Conservation (phyloP, 495 filamentous ascomycete genomes). For the Ascobolus immersus region DNA sequence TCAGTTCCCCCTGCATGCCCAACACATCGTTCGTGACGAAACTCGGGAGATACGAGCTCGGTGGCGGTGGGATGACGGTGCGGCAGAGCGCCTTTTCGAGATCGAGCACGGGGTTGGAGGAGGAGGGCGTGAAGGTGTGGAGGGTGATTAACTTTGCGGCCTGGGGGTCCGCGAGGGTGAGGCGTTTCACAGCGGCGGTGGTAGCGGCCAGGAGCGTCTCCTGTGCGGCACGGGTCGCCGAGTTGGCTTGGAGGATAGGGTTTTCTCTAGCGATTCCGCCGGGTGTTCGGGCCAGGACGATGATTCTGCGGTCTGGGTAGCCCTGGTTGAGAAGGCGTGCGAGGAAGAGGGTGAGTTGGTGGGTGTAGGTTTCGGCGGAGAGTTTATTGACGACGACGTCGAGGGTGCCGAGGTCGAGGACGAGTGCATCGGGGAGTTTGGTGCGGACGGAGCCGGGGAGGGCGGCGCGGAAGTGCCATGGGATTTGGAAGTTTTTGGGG, state of each 20-base stretch:
- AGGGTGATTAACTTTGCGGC: slow-evolving; percentile 46
- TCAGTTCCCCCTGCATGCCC: slow-evolving; percentile 30
- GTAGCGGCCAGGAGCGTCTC: slow-evolving; percentile 7
- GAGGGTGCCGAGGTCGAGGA: slow-evolving; percentile 8
- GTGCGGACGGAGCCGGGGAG: slow-evolving; percentile 1
- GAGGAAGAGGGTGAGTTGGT: slow-evolving; percentile 7
- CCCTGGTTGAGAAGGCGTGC: slow-evolving; percentile 8
- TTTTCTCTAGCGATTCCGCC: background rate
- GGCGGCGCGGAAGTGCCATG: slow-evolving; percentile 7
- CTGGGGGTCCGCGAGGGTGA: slow-evolving; percentile 63
- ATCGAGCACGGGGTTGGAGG: background rate
- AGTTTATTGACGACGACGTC: slow-evolving; percentile 5
- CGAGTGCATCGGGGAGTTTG: background rate
- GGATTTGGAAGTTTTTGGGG: slow-evolving; percentile 2
- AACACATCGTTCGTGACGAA: slow-evolving; percentile 1
- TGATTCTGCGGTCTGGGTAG: slow-evolving; percentile 6
- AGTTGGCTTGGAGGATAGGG: slow-evolving; percentile 1
- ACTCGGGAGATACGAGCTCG: background rate
- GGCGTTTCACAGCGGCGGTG: slow-evolving; percentile 31
- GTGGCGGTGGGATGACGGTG: slow-evolving; percentile 7
- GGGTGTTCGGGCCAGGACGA: slow-evolving; percentile 6
- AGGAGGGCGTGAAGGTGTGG: background rate
- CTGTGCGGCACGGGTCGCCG: slow-evolving; percentile 23
- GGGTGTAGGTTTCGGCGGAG: slow-evolving; percentile 4
- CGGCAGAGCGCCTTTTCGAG: slow-evolving; percentile 3